Base-by-base conservation (phyloP, 306 rosid species). In the Delonix regia region DNA sequence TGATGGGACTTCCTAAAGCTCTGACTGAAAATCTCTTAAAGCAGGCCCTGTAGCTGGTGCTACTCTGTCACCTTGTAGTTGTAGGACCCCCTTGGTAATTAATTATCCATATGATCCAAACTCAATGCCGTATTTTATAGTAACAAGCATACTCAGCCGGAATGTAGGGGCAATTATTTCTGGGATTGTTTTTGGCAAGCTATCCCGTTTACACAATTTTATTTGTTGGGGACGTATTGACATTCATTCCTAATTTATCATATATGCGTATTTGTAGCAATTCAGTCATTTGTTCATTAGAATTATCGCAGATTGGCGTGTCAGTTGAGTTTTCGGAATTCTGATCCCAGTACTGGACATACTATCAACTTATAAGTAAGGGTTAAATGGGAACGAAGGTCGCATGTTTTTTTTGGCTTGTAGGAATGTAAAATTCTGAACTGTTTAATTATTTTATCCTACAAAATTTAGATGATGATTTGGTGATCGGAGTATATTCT, bases 1-100 rank as follows among this genome's bases (percentile, higher is more conserved):
- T 95, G 86, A 93, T 95, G 98, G 98, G 98, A 81, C 97, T 95
- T 70, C 99, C 98, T 27, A 91, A 87, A 86, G 82, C 82, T 51
- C 82, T 91, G 63, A 90, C 99, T 10, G 89, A 86, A 83, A 90
- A 79, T 72, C 99, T 95, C 52, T 64, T 95, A 30, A 82, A 85
- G 83, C 97, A 87, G 69, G 93, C 87, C 53, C 59, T 92, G 62
- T 87, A 90, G 90, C 57, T 73, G 65, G 77, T 13, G 69, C 38
- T 47, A 12, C 63, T n/a, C 22, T 25, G 44, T 78, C 42, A 51
- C 72, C 83, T 48, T 45, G 45, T 47, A 22, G 56, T 33, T 53
- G 45, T 47, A 22, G 56, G 49, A 36, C 53, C 45, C 55, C 70
- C 39, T 44, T 57, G 67, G 83, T 71, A 77, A 52, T 33, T 81